Evolutionary conservation across 495 filamentous ascomycete genomes (phyloP).

Genomic region (Aspergillus wentii): DNA sequence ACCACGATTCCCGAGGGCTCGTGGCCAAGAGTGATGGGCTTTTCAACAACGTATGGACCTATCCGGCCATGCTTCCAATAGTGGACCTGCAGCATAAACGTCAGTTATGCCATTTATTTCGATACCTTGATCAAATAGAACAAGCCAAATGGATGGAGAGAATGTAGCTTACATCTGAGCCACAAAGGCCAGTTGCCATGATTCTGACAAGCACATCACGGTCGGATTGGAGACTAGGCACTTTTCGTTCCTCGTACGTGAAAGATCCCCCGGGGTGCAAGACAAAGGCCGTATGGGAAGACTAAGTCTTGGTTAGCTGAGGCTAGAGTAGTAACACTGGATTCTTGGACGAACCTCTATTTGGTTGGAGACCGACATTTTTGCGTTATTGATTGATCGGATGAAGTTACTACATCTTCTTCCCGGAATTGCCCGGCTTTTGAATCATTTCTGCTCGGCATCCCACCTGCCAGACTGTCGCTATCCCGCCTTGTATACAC

Average conservation of each 20-base stretch:
- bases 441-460: too few species aligned
- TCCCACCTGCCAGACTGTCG: too few species aligned
- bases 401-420: too few species aligned
- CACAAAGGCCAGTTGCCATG: constrained; percentile 18
- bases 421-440: too few species aligned
- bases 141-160: not conserved
- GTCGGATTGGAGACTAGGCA: constrained; percentile 9
- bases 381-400: too few species aligned
- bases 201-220: constrained; percentile 16
- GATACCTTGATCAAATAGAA: too few species aligned
- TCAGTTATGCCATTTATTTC: constrained; percentile 39
- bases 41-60: constrained; percentile 25
- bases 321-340: too few species aligned
- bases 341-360: too few species aligned
- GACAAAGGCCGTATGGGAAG: too few species aligned
- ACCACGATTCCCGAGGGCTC: constrained; percentile 62
- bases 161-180: constrained; percentile 13
- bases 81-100: constrained; percentile 49
- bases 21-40: constrained; percentile 61
- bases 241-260: constrained; percentile 11
- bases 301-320: too few species aligned
- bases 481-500: too few species aligned
- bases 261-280: constrained; percentile 19
- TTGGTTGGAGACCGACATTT: too few species aligned
- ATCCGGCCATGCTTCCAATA: constrained; percentile 48